phyloP scores from a whole-genome alignment of 139 green algal species.

The Picochlorum sp. region DNA sequence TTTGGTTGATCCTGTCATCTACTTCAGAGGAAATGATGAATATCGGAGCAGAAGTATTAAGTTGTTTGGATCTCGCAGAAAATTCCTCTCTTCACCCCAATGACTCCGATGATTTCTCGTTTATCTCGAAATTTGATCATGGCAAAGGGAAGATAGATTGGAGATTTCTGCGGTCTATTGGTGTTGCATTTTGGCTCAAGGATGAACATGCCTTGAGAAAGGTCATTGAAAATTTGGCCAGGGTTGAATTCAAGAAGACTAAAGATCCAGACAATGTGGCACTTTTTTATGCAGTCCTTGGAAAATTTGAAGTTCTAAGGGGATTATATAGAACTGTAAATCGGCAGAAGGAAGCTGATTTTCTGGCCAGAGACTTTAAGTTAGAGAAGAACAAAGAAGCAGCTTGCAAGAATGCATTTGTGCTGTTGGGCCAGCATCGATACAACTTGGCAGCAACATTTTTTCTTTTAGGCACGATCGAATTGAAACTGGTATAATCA shows the following conservation, averaged over 20 bases:
- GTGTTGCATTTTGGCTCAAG: slow-evolving; percentile 75
- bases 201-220: slow-evolving; percentile 12
- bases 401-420: slow-evolving; percentile 84
- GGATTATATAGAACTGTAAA: slow-evolving; percentile 54
- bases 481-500: too few species aligned
- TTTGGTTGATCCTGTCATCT: not conserved
- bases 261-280: slow-evolving; percentile 67
- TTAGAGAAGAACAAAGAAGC: slow-evolving; percentile 33
- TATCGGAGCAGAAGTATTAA: not conserved
- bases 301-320: slow-evolving; percentile 47
- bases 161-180: slow-evolving; percentile 39
- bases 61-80: not conserved
- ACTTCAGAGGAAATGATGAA: not conserved
- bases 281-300: slow-evolving; percentile 71
- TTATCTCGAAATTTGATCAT: not conserved
- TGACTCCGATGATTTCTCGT: not conserved
- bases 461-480: slow-evolving; percentile 63
- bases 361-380: slow-evolving; percentile 68
- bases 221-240: slow-evolving; percentile 58
- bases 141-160: slow-evolving; percentile 29
- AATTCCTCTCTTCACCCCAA: too few species aligned
- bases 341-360: slow-evolving; percentile 62
- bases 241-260: slow-evolving; percentile 46
- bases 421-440: slow-evolving; percentile 76
- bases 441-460: slow-evolving; percentile 71